phyloP scores from a whole-genome alignment of 2,329 filamentous ascomycete species.

The Samsoniella hepiali region DNA sequence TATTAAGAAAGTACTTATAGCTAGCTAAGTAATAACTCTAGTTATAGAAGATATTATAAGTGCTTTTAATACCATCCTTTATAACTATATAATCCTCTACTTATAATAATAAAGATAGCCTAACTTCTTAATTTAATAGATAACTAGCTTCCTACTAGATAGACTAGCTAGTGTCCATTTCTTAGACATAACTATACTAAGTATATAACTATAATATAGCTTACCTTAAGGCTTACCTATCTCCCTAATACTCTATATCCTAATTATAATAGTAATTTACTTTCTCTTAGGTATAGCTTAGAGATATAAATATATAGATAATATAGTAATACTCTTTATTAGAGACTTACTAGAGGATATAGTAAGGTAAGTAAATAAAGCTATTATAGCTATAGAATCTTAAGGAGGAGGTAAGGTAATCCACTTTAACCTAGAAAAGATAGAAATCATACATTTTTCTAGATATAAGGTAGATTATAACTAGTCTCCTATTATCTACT shows the following conservation, averaged over 20 bases:
- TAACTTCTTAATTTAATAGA: background rate
- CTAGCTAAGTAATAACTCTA: background rate
- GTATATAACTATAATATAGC: background rate
- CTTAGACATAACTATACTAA: background rate
- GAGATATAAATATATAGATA: background rate
- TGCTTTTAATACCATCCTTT: background rate
- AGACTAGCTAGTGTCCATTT: background rate
- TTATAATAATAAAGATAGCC: background rate
- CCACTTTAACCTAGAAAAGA: background rate
- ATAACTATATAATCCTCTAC: background rate
- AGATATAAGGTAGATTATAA: background rate
- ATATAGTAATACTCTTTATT: background rate
- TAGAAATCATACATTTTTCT: background rate
- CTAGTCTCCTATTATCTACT: background rate
- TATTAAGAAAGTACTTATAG: background rate
- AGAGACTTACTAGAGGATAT: background rate
- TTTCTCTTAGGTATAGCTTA: background rate
- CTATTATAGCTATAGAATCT: background rate
- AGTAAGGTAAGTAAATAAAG: background rate
- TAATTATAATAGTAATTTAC: constrained; percentile 9
- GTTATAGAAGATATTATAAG: background rate
- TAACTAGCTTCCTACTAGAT: too few species aligned
- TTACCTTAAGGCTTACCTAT: constrained; percentile 14
- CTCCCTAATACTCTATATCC: constrained; percentile 14
- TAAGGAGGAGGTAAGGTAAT: background rate